Percentiles rank a stretch among this genome's conserved stretches.
phyloP scores from a whole-genome alignment of 1,284 basidiomycete species.

The Pyrrhoderma noxium region DNA sequence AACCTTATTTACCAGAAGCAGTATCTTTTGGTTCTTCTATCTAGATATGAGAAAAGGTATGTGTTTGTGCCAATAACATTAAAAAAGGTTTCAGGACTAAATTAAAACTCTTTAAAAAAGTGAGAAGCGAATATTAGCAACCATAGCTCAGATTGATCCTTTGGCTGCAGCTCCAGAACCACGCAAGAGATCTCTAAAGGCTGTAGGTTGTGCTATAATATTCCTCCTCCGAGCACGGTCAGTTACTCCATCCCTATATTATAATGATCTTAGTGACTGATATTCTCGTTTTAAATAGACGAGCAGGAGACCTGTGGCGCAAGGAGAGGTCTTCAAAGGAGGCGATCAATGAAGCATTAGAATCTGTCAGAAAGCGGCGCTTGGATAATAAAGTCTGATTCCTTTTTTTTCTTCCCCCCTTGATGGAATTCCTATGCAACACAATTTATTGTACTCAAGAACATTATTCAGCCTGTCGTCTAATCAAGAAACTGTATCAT shows the following conservation, averaged over 20 bases:
- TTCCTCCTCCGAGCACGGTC: conserved; percentile 66
- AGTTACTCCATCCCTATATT: conserved; percentile 25
- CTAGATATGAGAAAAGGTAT: conserved; percentile 69
- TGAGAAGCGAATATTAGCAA: conserved; percentile 70
- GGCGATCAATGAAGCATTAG: conserved; percentile 54
- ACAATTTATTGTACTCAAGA: no score
- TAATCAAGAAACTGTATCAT: not conserved
- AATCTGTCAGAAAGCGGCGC: conserved; percentile 52
- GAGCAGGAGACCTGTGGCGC: conserved; percentile 53
- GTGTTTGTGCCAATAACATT: conserved; percentile 20
- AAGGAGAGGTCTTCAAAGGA: conserved; percentile 52
- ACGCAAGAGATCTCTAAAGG: conserved; percentile 46
- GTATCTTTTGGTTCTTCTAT: conserved; percentile 61
- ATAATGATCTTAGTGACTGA: not conserved
- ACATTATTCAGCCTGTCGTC: no score
- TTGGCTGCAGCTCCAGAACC: conserved; percentile 33
- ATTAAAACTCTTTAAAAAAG: conserved; percentile 33
- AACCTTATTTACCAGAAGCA: conserved; percentile 83
- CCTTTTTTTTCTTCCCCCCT: not conserved
- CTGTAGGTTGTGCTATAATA: conserved; percentile 50
- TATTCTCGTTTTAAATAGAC: conserved; percentile 31
- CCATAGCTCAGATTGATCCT: conserved; percentile 74
- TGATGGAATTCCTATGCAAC: no score
- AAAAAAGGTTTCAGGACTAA: no score
- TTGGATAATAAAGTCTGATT: conserved; percentile 2